Base-by-base conservation (phyloP, 169 alveolate genomes). In the Plasmodium berghei region DNA sequence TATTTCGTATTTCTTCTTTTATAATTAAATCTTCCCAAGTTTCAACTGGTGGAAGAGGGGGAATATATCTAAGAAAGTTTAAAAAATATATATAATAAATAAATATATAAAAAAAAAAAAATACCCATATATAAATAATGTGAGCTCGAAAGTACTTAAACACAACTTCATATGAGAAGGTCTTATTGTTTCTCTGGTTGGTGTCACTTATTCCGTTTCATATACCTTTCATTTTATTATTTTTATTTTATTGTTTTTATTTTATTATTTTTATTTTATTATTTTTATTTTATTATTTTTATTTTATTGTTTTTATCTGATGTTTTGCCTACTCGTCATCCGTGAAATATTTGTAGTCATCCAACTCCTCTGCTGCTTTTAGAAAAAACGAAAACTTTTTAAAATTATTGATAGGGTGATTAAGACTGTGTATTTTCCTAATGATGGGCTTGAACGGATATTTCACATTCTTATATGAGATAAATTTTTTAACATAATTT, bases 41-140 rank as follows among this genome's bases (percentile, higher is more conserved):
- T 66, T 86, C 91, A 42, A 86, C 91, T 20, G 91, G 91, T 9
- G 86, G 87, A 10, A 86, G 28, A 20, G 91, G 75, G 9, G 91
- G 91, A 42, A 86, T 86, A 45, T 86, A 86, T 58, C 91, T 86
- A 34, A 54, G 42, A 10, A 20, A 34, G 42, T 3, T 34, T 5
- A 34, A 34, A 4, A 18, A 6, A 28, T 12, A 10, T 8, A 61
- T 66, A 10, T 28, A 24, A 24, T 9, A 58, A n/a, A 58, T 66
- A 8, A 9, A 64, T 24, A 63, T 9, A 22, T 9, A 62, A 45
- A 46, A 22, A 70, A 26, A 49, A 70, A 70, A 20, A 70, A 34
- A 4, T 24, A 61, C 5, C 46, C 18, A 26, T 14, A 64, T 64
- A 64, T 14, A 14, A 9, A 28, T 0, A 20, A 12, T 9, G 10